Conservation (phyloP, 495 filamentous ascomycete species). For the Neurospora terricola region DNA sequence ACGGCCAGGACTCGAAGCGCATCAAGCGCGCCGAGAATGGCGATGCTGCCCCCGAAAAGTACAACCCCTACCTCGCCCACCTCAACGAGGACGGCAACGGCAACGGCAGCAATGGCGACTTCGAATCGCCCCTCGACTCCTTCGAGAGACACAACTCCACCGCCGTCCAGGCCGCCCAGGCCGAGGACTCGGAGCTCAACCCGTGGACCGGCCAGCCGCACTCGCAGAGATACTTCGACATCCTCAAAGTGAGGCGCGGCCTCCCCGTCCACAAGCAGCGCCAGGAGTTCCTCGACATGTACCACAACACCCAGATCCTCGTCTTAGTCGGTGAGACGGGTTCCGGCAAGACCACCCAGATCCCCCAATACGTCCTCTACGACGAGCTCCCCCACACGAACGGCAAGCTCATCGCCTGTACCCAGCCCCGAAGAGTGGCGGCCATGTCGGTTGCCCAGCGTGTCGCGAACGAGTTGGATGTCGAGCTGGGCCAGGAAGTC, state of each 20-base stretch:
- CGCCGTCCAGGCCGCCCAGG: conserved; percentile 56
- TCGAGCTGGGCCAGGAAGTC: conserved; percentile 86
- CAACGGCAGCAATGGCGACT: conserved; percentile 27
- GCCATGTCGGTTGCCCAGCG: conserved; percentile 99
- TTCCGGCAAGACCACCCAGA: conserved; percentile 98
- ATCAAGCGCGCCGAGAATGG: conserved; percentile 25
- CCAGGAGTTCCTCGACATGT: conserved; percentile 86
- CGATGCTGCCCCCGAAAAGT: conserved; percentile 22
- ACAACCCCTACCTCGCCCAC: conserved; percentile 87
- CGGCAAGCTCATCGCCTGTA: conserved; percentile 88
- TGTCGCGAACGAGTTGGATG: conserved; percentile 96
- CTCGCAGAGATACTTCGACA: conserved; percentile 77
- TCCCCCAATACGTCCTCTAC: conserved; percentile 94
- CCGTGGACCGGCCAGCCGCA: conserved; percentile 70
- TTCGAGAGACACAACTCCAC: conserved; percentile 78
- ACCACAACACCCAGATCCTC: conserved; percentile 86
- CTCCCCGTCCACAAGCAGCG: conserved; percentile 87
- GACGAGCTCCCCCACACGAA: conserved; percentile 86
- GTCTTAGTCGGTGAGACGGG: conserved; percentile 99
- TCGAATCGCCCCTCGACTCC: conserved; percentile 44
- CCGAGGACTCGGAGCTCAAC: conserved; percentile 76
- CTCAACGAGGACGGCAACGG: conserved; percentile 50
- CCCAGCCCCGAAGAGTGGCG: conserved; percentile 93
- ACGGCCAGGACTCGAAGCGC: conserved; percentile 21
- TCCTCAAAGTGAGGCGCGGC: conserved; percentile 71